Evolutionary conservation across 73 alveolate species (phyloP).

Genomic region (Symbiodinium pilosum): DNA sequence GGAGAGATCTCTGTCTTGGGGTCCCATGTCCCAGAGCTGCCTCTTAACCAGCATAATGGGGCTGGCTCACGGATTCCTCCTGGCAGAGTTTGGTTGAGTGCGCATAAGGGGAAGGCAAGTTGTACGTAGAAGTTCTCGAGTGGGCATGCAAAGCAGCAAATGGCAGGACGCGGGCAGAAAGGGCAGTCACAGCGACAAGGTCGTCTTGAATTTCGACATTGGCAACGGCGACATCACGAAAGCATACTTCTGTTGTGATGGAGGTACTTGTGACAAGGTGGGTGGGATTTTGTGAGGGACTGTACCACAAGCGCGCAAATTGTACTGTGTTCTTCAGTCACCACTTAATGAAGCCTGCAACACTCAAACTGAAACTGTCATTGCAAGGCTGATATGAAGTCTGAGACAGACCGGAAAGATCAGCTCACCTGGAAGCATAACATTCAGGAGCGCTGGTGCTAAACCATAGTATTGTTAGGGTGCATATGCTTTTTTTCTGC

Average conservation of each 20-base stretch:
- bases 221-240: neutral
- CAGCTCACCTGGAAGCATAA: neutral
- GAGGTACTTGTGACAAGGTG: neutral
- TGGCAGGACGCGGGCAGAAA: neutral
- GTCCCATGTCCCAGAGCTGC: neutral
- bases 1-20: too few species aligned
- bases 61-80: neutral
- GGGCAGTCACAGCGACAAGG: neutral
- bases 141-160: too few species aligned
- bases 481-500: neutral
- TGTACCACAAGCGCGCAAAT: too few species aligned
- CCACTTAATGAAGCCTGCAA: neutral
- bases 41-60: neutral
- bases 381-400: neutral
- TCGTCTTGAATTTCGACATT: neutral
- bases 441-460: neutral
- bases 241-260: neutral
- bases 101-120: neutral
- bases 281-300: neutral
- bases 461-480: neutral
- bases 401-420: neutral
- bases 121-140: neutral
- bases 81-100: neutral
- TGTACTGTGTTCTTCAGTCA: too few species aligned
- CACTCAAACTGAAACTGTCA: neutral